Evolutionary conservation across 768 basidiomycete genomes (phyloP), one percentile per base, ranked within the genome.

Genomic region (Pleurotus salmoneostramineus): DNA sequence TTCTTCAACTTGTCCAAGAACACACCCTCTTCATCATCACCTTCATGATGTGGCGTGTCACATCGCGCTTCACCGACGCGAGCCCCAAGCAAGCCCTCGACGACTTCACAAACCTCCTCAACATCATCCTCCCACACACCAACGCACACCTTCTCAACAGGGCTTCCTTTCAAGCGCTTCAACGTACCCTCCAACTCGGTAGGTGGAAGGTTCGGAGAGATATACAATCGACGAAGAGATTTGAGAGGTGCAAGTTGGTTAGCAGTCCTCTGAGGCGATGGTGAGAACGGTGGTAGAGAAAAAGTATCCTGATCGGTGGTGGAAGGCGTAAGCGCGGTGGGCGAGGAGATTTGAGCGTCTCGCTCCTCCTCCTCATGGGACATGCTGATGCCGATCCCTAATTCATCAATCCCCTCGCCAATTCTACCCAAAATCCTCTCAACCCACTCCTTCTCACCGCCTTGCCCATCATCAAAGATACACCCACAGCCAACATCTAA

Each of bases 81-180:
- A 36, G 82, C 61, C 50, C 69, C 74, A 50, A 87, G 73, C 69
- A 87, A 85, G 43, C 79, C 78, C 59, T 81, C 78, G 17, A 87
- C 71, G 2, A 81, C 81, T 3, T 72, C 63, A 64, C 84, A 85
- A 32, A 82, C 74, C 60, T 87, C 85, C n/a, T 80, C 77, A 7
- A 84, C 78, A 62, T 86, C 84, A 60, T 85, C 84, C 57, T 80
- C 80, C 67, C 80, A 83, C 69, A 83, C 85, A 60, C 83, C 78
- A 52, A 85, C 72, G 6, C 80, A 80, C 14, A 86, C 71, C 12
- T 72, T 73, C 64, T 85, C 83, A 52, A 87, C 81, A 21, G 84
- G 85, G 0, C 81, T 83, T 3, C 77, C 81, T 7, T 83, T 79
- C 35, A 87, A 76, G 61, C 37, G 37, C n/a, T 40, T n/a, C 10